These are phyloP conservation scores for Ocimum tenuiflorum DNA, from an alignment of 257 asterid species.

Conservation along the genomic window DNA sequence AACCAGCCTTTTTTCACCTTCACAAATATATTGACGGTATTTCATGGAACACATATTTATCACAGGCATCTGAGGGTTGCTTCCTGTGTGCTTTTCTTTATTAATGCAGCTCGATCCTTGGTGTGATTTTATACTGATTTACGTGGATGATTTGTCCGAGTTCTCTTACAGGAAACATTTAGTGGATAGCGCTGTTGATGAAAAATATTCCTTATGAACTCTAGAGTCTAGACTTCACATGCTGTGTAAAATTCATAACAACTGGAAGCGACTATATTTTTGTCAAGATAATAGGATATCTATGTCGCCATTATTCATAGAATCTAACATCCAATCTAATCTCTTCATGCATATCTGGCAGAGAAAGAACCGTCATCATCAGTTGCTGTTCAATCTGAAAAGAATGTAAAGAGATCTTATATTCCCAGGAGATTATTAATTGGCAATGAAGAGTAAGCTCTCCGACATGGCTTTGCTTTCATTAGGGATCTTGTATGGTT, in stretches of 20 bases:
- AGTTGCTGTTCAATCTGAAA: constrained; percentile 32
- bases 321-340: constrained; percentile 13
- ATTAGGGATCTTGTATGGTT: not conserved
- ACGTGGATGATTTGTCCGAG: not conserved
- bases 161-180: not conserved
- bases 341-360: constrained; percentile 29
- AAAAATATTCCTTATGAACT: not conserved
- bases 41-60: no score
- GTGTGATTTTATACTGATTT: not conserved
- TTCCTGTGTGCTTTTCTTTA: not conserved
- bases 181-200: constrained; percentile 10
- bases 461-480: constrained; percentile 12
- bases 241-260: constrained; percentile 1
- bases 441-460: constrained; percentile 84
- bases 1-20: no score
- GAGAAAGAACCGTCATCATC: constrained; percentile 45
- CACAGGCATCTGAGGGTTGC: not conserved
- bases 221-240: not conserved
- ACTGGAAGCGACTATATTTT: not conserved
- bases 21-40: not conserved
- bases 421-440: constrained; percentile 72
- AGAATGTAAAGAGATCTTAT: constrained; percentile 45
- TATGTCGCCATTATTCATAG: constrained; percentile 2
- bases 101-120: not conserved
- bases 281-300: not conserved